Percentiles rank a stretch among this genome's conserved stretches.
Evolutionary conservation across 257 asterid species (phyloP).

Genomic region (Lantana camara): DNA sequence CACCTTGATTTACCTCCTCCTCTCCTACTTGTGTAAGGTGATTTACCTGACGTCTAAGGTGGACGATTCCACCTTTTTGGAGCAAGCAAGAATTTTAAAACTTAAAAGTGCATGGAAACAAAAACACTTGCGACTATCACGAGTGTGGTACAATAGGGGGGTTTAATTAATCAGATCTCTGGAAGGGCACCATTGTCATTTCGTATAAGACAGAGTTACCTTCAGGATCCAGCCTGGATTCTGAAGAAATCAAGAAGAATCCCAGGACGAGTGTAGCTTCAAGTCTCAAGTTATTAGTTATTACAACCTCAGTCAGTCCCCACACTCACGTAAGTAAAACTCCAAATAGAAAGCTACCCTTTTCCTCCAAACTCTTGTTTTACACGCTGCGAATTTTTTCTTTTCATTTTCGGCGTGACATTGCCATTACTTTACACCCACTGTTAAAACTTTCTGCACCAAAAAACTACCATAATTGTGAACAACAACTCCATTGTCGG

Average conservation of each 20-base stretch:
- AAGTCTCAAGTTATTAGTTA: background rate
- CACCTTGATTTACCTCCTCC: too few relatives aligned
- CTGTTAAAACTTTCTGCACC: conserved; percentile 32
- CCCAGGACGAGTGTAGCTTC: conserved; percentile 27
- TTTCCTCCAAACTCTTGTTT: too few relatives aligned
- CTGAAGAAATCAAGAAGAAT: conserved; percentile 36
- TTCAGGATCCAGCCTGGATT: conserved; percentile 45
- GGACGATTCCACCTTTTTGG: too few relatives aligned
- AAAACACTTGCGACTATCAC: too few relatives aligned
- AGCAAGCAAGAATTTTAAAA: too few relatives aligned
- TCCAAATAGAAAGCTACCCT: conserved; percentile 9
- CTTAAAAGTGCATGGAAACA: too few relatives aligned
- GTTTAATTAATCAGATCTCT: too few relatives aligned
- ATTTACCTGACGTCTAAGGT: too few relatives aligned
- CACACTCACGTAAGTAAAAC: conserved; percentile 6
- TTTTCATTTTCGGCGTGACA: background rate
- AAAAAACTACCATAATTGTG: conserved; percentile 17
- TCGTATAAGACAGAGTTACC: conserved; percentile 36
- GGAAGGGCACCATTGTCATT: conserved; percentile 31
- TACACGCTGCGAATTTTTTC: background rate
- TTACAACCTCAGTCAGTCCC: conserved; percentile 4
- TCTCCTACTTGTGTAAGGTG: too few relatives aligned
- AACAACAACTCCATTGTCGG: conserved; percentile 48
- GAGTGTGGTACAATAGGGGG: too few relatives aligned
- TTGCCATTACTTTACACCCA: conserved; percentile 11